A percentile compares a stretch with the other conserved stretches of the same genome.
phyloP scores from a whole-genome alignment of 257 asterid genomes.

The Przewalskia tangutica region DNA sequence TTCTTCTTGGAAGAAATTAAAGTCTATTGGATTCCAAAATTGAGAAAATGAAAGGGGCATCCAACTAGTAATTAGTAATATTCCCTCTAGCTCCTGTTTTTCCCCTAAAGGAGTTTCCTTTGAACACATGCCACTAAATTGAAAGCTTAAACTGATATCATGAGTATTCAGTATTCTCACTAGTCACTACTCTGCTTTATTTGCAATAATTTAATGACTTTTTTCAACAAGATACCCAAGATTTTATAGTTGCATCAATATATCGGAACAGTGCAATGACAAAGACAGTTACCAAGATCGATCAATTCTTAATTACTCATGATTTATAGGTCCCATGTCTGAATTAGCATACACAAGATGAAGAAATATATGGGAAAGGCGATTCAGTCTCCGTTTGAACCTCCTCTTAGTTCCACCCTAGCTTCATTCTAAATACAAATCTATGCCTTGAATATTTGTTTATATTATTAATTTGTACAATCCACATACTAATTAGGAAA shows the following conservation, averaged over 20 bases:
- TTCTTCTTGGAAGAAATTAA: constrained; percentile 5
- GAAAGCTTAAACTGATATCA: neutral
- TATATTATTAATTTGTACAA: too few species aligned
- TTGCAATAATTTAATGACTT: neutral
- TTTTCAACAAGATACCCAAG: neutral
- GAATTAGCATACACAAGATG: too few species aligned
- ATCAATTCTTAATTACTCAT: too few species aligned
- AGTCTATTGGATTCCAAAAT: neutral
- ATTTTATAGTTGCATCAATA: neutral
- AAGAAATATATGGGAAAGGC: too few species aligned
- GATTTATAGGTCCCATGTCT: too few species aligned
- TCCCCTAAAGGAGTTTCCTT: constrained; percentile 2
- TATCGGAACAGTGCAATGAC: neutral
- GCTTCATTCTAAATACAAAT: too few species aligned
- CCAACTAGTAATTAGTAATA: neutral
- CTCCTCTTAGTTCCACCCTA: too few species aligned
- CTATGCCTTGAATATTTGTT: too few species aligned
- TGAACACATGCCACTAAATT: constrained; percentile 4
- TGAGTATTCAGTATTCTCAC: neutral
- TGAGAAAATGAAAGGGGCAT: neutral
- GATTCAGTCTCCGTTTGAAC: too few species aligned
- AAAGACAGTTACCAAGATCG: too few species aligned
- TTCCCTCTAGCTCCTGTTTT: neutral
- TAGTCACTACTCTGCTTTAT: neutral
- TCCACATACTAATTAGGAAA: too few species aligned